Evolutionary conservation across 805 yeast genomes (phyloP).

Genomic region (Candida chauliodis): DNA sequence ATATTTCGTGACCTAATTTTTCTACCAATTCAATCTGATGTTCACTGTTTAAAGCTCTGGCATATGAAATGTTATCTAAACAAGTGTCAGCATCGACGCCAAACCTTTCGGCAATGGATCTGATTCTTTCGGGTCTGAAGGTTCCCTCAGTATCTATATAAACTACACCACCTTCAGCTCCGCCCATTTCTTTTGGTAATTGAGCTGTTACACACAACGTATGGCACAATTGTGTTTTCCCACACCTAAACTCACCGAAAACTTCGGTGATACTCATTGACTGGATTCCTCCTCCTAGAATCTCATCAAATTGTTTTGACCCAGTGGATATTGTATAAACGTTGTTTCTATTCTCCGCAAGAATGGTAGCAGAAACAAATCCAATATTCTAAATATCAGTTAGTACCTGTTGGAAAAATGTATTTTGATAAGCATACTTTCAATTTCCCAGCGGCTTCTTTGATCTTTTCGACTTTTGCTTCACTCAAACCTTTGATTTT

Average conservation of each 20-base stretch:
- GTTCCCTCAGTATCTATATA: conserved; percentile 18
- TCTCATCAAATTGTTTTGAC: conserved; percentile 15
- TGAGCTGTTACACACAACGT: conserved; percentile 16
- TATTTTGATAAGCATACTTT: conserved; percentile 12
- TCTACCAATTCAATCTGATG: conserved; percentile 16
- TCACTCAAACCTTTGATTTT: conserved; percentile 17
- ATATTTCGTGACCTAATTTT: conserved; percentile 13
- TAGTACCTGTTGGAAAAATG: no score
- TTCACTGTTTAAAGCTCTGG: conserved; percentile 16
- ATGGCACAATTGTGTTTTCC: conserved; percentile 17
- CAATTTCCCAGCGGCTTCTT: conserved; percentile 15
- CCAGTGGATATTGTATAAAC: conserved; percentile 13
- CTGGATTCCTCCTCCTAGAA: conserved; percentile 16
- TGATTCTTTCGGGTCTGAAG: conserved; percentile 16
- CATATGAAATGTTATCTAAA: conserved; percentile 15
- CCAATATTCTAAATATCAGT: conserved; percentile 11
- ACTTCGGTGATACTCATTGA: conserved; percentile 17
- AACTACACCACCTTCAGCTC: conserved; percentile 17
- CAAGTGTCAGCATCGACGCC: conserved; percentile 15
- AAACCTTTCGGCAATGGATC: conserved; percentile 15
- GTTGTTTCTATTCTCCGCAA: conserved; percentile 13
- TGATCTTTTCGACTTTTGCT: conserved; percentile 15
- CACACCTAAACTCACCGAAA: conserved; percentile 18
- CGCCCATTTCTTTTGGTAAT: conserved; percentile 15
- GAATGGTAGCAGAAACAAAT: conserved; percentile 14